A percentile compares a stretch with the other conserved stretches of the same genome.
Evolutionary conservation across 495 filamentous ascomycete genomes (phyloP).

Genomic region (Penicillium dipodomyicola): DNA sequence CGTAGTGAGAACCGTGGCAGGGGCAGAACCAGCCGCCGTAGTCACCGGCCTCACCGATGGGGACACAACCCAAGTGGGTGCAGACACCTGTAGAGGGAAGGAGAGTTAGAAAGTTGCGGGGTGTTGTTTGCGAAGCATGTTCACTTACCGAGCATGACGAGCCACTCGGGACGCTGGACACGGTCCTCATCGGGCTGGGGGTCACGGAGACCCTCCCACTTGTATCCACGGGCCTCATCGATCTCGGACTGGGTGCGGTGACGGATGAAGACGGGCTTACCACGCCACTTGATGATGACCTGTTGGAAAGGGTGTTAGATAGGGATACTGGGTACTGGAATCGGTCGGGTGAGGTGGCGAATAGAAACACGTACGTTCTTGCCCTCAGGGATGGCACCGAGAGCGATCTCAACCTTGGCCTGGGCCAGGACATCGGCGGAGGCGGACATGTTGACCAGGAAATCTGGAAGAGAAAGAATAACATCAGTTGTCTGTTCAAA

Average conservation of each 20-base stretch:
- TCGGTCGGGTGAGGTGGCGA: neutral
- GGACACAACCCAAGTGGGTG: slow-evolving; percentile 98
- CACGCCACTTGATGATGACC: slow-evolving; percentile 99
- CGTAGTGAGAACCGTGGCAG: slow-evolving; percentile 99
- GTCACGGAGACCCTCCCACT: slow-evolving; percentile 79
- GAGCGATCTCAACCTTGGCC: slow-evolving; percentile 98
- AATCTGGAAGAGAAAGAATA: slow-evolving; percentile 61
- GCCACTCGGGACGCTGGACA: slow-evolving; percentile 97
- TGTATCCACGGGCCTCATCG: slow-evolving; percentile 73
- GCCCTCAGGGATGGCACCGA: slow-evolving; percentile 89
- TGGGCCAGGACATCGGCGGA: slow-evolving; percentile 98
- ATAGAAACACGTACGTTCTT: slow-evolving; percentile 79
- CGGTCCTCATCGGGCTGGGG: slow-evolving; percentile 88
- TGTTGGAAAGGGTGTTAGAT: slow-evolving; percentile 34
- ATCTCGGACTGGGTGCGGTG: slow-evolving; percentile 91
- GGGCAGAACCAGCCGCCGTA: slow-evolving; percentile 99
- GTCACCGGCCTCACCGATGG: slow-evolving; percentile 97
- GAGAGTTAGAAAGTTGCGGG: slow-evolving; percentile 13
- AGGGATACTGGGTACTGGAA: slow-evolving; percentile 6
- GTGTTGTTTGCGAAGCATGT: neutral
- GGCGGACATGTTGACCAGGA: slow-evolving; percentile 99
- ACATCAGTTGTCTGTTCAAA: slow-evolving; percentile 17
- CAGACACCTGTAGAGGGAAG: slow-evolving; percentile 68
- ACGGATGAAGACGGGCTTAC: slow-evolving; percentile 99
- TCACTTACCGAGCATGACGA: slow-evolving; percentile 89